phyloP scores from a whole-genome alignment of 1,284 basidiomycete species.

The Malassezia vespertilionis region DNA sequence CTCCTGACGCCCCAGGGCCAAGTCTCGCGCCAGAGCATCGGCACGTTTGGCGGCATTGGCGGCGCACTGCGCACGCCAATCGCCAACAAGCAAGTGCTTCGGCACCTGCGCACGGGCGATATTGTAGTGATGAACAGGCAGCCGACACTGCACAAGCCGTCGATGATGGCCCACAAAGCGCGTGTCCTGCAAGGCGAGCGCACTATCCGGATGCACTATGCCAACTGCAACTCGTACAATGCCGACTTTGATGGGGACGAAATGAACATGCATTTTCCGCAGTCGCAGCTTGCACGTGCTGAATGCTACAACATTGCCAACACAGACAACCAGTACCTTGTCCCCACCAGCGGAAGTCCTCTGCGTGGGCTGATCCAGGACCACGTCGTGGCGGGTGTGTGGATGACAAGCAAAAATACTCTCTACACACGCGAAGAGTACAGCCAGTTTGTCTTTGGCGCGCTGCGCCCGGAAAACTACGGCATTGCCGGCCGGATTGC shows the following conservation, averaged over 20 bases:
- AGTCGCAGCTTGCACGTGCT: constrained; percentile 82
- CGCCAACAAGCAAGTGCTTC: constrained; percentile 92
- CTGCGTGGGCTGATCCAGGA: constrained; percentile 97
- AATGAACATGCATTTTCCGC: constrained; percentile 99
- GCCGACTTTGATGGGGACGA: constrained; percentile 99
- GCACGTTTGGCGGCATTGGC: constrained; percentile 42
- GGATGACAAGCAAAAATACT: constrained; percentile 94
- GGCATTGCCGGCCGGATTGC: constrained; percentile 60
- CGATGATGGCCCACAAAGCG: constrained; percentile 98
- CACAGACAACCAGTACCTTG: constrained; percentile 96
- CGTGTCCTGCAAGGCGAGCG: constrained; percentile 88
- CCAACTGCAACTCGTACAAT: constrained; percentile 99
- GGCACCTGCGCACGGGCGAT: constrained; percentile 89
- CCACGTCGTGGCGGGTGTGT: constrained; percentile 94
- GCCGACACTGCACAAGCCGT: constrained; percentile 97
- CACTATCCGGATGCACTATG: constrained; percentile 99
- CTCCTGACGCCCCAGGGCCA: constrained; percentile 77
- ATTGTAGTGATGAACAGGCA: constrained; percentile 94
- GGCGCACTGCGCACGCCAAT: constrained; percentile 46
- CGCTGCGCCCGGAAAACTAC: constrained; percentile 74
- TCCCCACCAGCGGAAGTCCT: constrained; percentile 94
- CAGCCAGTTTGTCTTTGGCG: constrained; percentile 90
- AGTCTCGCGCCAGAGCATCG: constrained; percentile 48
- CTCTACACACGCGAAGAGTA: constrained; percentile 95
- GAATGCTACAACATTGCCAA: constrained; percentile 71